These are phyloP conservation scores for Solanum peruvianum DNA, from an alignment of 257 asterid genomes.

Conservation along the genomic window DNA sequence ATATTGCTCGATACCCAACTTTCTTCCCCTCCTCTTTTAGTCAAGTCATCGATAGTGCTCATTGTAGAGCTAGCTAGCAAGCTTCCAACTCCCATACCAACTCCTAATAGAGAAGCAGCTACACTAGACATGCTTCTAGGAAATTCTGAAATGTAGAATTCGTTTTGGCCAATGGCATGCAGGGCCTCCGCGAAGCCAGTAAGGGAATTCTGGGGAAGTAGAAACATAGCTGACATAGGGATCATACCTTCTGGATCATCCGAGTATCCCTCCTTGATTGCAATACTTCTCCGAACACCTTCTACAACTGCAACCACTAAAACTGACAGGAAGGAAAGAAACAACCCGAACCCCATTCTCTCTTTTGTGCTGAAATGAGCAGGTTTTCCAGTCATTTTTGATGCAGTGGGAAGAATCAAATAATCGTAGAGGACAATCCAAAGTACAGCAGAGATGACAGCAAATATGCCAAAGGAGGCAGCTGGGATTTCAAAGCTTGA, in stretches of 20 bases:
- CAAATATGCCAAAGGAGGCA: constrained; percentile 45
- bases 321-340: constrained; percentile 41
- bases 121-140: constrained; percentile 71
- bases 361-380: constrained; percentile 22
- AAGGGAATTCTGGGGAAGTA: constrained; percentile 48
- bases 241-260: constrained; percentile 1
- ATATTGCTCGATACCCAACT: constrained; percentile 61
- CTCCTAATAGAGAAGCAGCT: constrained; percentile 27
- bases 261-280: constrained; percentile 7
- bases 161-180: constrained; percentile 38
- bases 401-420: constrained; percentile 41
- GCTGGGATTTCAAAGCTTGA: constrained; percentile 52
- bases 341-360: constrained; percentile 61
- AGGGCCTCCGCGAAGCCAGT: constrained; percentile 56
- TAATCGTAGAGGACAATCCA: constrained; percentile 56
- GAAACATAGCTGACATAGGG: constrained; percentile 57
- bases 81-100: constrained; percentile 34
- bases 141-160: constrained; percentile 53
- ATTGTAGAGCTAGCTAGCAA: constrained; percentile 41
- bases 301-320: constrained; percentile 39
- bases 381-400: constrained; percentile 29
- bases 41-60: constrained; percentile 21
- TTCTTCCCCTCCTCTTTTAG: constrained; percentile 29
- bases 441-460: constrained; percentile 21
- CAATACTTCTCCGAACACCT: constrained; percentile 20